These are phyloP conservation scores for Discostella stelligera DNA, from an alignment of 352 stramenopile genomes.

Conservation along the genomic window DNA sequence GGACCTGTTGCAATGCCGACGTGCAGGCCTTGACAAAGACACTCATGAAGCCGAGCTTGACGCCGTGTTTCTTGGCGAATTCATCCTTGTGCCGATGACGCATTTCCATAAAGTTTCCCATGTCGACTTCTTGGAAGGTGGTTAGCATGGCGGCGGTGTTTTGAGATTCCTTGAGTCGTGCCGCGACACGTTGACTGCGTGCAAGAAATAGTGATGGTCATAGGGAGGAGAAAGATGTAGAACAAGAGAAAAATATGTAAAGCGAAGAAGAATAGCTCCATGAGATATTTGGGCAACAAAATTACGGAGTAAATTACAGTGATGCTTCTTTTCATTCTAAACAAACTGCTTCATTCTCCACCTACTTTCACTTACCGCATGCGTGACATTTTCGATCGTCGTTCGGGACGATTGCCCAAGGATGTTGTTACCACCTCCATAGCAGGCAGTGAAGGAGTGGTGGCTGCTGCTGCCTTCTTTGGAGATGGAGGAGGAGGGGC, in stretches of 20 bases:
- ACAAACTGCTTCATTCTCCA: neutral
- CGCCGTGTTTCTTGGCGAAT: constrained; percentile 95
- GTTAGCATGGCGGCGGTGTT: constrained; percentile 98
- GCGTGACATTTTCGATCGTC: constrained; percentile 96
- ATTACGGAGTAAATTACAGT: neutral
- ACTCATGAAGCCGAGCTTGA: constrained; percentile 98
- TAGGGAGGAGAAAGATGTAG: neutral
- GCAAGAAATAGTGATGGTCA: constrained; percentile 50
- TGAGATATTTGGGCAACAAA: constrained; percentile 79
- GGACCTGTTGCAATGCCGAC: constrained; percentile 90
- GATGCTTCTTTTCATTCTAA: neutral
- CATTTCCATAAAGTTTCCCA: constrained; percentile 92
- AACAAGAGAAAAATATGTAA: constrained; percentile 5
- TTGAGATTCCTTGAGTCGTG: constrained; percentile 96
- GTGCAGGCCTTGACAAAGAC: constrained; percentile 96
- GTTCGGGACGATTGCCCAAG: constrained; percentile 74
- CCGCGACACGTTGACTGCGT: constrained; percentile 86
- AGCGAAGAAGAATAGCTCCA: neutral
- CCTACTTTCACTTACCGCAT: constrained; percentile 83
- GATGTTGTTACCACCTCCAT: constrained; percentile 54
- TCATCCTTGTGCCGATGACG: constrained; percentile 81
- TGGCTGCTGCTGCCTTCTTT: constrained; percentile 74
- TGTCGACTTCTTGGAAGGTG: constrained; percentile 98
- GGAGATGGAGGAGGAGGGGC: constrained; percentile 58
- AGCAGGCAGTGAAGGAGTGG: constrained; percentile 51